Evolutionary conservation across 78 protist genomes (phyloP).

Genomic region (Speleostelium caveatum): DNA sequence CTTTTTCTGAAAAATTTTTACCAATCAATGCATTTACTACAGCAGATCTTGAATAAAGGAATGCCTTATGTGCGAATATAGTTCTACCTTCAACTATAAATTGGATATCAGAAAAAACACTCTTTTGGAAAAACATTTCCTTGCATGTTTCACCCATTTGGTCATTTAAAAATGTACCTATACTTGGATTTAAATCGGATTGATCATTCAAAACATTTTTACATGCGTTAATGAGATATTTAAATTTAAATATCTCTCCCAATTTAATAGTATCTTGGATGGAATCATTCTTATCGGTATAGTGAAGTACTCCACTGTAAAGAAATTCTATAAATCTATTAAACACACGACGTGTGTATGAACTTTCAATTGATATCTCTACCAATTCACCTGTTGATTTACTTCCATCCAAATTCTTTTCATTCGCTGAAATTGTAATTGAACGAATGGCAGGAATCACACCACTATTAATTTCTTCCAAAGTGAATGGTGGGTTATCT

Average conservation of each 20-base stretch:
- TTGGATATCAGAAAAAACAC: slow-evolving; percentile 64
- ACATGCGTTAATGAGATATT: slow-evolving; percentile 46
- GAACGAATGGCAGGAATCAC: slow-evolving; percentile 14
- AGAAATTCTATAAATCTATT: slow-evolving; percentile 67
- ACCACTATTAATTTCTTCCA: slow-evolving; percentile 41
- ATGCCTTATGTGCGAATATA: slow-evolving; percentile 75
- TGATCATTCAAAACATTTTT: slow-evolving; percentile 48
- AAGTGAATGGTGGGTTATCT: slow-evolving; percentile 27
- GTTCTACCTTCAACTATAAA: slow-evolving; percentile 68
- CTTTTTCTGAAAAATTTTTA: slow-evolving; percentile 37
- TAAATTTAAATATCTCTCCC: slow-evolving; percentile 25
- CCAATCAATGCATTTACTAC: slow-evolving; percentile 46
- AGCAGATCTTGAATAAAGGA: slow-evolving; percentile 51
- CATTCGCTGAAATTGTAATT: neutral
- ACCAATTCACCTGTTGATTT: slow-evolving; percentile 53
- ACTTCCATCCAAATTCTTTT: slow-evolving; percentile 51
- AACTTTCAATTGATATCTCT: slow-evolving; percentile 11
- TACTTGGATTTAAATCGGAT: slow-evolving; percentile 71
- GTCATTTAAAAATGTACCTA: slow-evolving; percentile 81
- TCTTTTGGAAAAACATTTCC: slow-evolving; percentile 61
- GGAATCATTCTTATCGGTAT: slow-evolving; percentile 42
- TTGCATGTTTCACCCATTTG: slow-evolving; percentile 62
- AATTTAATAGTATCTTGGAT: slow-evolving; percentile 42
- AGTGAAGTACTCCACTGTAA: slow-evolving; percentile 72
- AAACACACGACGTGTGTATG: slow-evolving; percentile 50